A percentile compares a stretch with the other conserved stretches of the same genome.
Conservation (phyloP, 129 eudicot species). For the Centella asiatica region DNA sequence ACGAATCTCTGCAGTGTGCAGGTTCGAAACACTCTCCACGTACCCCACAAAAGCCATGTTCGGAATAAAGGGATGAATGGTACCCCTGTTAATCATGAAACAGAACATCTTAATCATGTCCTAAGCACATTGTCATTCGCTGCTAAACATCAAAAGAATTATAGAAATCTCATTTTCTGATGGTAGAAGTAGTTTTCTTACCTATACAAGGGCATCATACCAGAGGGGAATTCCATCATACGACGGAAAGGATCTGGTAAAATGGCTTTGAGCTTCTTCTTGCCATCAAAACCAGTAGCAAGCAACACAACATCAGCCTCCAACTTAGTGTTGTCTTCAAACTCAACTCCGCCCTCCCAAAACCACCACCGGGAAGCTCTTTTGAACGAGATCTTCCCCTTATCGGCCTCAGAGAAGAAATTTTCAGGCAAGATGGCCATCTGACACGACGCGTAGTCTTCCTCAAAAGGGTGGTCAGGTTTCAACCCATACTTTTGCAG, state of each 20-base stretch:
- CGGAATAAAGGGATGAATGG: slow-evolving; percentile 82
- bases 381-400: slow-evolving; percentile 61
- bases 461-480: slow-evolving; percentile 93
- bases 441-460: slow-evolving; percentile 90
- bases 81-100: slow-evolving; percentile 41
- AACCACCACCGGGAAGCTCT: slow-evolving; percentile 73
- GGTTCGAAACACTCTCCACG: slow-evolving; percentile 84
- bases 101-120: not conserved
- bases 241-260: slow-evolving; percentile 60
- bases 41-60: slow-evolving; percentile 93
- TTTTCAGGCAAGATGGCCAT: slow-evolving; percentile 83
- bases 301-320: slow-evolving; percentile 80
- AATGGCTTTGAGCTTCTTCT: slow-evolving; percentile 52
- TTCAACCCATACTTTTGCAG: slow-evolving; percentile 70
- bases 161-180: not conserved
- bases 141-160: too few relatives aligned
- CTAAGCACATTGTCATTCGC: too few relatives aligned
- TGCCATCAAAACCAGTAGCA: slow-evolving; percentile 88
- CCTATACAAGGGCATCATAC: slow-evolving; percentile 86
- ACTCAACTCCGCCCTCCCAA: slow-evolving; percentile 74
- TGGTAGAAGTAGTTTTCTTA: not conserved
- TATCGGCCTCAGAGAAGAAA: slow-evolving; percentile 74
- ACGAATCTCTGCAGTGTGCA: slow-evolving; percentile 93
- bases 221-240: slow-evolving; percentile 54
- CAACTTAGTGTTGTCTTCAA: slow-evolving; percentile 58